Percentiles rank a stretch among this genome's conserved stretches.
These are phyloP conservation scores for Backusella tarrabulga DNA, from an alignment of 192 early-diverging fungal genomes.

Conservation along the genomic window DNA sequence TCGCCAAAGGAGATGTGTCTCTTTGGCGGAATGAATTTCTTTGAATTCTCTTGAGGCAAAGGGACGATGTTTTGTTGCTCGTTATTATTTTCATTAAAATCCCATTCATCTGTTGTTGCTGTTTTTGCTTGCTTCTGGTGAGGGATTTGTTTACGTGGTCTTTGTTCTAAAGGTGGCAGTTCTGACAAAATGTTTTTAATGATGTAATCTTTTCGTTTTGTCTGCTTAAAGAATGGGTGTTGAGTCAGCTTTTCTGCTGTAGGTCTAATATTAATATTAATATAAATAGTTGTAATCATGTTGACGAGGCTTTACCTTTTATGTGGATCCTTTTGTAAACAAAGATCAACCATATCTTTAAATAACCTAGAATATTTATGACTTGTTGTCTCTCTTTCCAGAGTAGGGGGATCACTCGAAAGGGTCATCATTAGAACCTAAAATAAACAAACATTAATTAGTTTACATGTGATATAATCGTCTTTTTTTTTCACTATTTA, in stretches of 20 bases:
- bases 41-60: not conserved
- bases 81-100: conserved; percentile 53
- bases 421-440: conserved; percentile 80
- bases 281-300: not conserved
- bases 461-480: not conserved
- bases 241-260: conserved; percentile 70
- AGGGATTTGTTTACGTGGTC: conserved; percentile 59
- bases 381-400: conserved; percentile 70
- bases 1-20: conserved; percentile 48
- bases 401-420: conserved; percentile 81
- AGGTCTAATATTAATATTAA: conserved; percentile 49
- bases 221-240: conserved; percentile 77
- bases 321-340: conserved; percentile 76
- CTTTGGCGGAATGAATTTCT: conserved; percentile 3
- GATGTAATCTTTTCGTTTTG: conserved; percentile 69
- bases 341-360: conserved; percentile 86
- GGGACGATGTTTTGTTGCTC: not conserved
- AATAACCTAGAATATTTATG: conserved; percentile 77
- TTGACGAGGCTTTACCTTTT: conserved; percentile 42
- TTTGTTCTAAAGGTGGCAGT: conserved; percentile 66
- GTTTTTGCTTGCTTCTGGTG: conserved; percentile 39
- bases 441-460: not conserved
- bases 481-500: not conserved
- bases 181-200: conserved; percentile 55
- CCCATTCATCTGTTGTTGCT: conserved; percentile 62